Base-by-base conservation (phyloP, 768 basidiomycete genomes). In the Lactarius deliciosus region DNA sequence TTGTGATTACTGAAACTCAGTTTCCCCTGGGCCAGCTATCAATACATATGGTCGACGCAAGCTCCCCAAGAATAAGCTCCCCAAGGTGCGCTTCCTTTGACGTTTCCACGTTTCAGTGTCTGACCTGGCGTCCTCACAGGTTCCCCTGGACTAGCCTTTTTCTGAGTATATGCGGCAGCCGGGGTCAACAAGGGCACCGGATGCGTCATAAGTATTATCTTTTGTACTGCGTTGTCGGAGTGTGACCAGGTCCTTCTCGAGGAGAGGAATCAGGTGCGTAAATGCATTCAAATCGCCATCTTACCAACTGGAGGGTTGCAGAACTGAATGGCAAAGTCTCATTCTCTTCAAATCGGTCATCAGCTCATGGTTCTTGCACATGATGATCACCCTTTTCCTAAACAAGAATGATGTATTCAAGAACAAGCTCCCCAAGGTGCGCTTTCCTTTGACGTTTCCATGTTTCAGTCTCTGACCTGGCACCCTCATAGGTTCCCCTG, bases 1-100 rank as follows among this genome's bases (percentile, higher is more conserved):
- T 90, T 3, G 94, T 94, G 20, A 96, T 98, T 72, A 88, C 87
- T 5, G 95, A 98, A 78, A 97, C 95, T 7, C 78, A 89, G 73
- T 92, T 92, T 65, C 81, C 80, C 15, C 85, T 91, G 82, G 90
- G 89, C 3, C 84, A 76, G 34, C 64, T 81, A 63, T 78, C 76
- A 70, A 85, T 84, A 76, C 83, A 84, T 73, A 90, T 90, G 88
- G 89, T 90, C 68, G 89, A 90, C 28, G 28, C 28, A n/a, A n/a
- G n/a, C n/a, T n/a, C n/a, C n/a, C n/a, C n/a, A n/a, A n/a, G n/a
- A n/a, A n/a, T n/a, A 28, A 28, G 28, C 28, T 28, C 28, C 28
- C 28, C 28, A 28, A 28, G 28, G 28, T 3, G 3, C 28, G 28
- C 28, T 28, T 28, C 28, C 28, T 28, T 28, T 28, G 28, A 28